Evolutionary conservation across 2,329 filamentous ascomycete species (phyloP), one percentile per base, ranked within the genome.

Genomic region (Sporothrix brunneoviolacea): DNA sequence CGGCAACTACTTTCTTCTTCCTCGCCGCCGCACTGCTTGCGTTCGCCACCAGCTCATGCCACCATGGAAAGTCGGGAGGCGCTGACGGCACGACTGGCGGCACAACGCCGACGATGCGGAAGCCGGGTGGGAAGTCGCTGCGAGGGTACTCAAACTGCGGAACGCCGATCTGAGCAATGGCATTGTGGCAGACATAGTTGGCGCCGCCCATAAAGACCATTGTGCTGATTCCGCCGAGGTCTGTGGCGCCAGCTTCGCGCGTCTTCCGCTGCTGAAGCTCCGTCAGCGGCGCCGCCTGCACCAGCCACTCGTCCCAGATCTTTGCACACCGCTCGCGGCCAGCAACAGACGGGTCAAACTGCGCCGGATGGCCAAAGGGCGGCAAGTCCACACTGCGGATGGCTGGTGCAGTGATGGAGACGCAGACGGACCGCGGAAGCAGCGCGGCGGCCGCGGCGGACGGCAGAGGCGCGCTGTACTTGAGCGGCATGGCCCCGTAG

Each of bases 61-160:
- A 70, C 67, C 67, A 70, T 2, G 56, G n/a, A 28, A 55, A 56
- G 1, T 28, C 2, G 1, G 53, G 43, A 8, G 43, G 33, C 13
- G 39, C 28, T 2, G 36, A 21, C 9, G 36, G 50, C 2, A 36
- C 8, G 2, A 27, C 45, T 3, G 58, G 54, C 8, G 58, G 67
- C 3, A 68, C 61, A 4, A 68, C 59, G 3, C 68, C 68, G 3
- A 64, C 59, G 48, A 70, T 64, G 37, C 54, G 57, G 54, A 70
- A 68, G 1, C 61, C 57, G 1, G 45, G 5, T 1, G 67, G 67
- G 59, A 63, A 67, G 60, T 69, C 66, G 43, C 58, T 59, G 39
- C 66, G 64, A 10, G 67, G 66, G 35, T 67, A 68, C 55, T 68
- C 67, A 50, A 69, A 64, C 7, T 61, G 60, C 4, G 65, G 65